Evolutionary conservation across 2,329 filamentous ascomycete species (phyloP), one percentile per base, ranked within the genome.

Genomic region (Cyphellophora attinorum): DNA sequence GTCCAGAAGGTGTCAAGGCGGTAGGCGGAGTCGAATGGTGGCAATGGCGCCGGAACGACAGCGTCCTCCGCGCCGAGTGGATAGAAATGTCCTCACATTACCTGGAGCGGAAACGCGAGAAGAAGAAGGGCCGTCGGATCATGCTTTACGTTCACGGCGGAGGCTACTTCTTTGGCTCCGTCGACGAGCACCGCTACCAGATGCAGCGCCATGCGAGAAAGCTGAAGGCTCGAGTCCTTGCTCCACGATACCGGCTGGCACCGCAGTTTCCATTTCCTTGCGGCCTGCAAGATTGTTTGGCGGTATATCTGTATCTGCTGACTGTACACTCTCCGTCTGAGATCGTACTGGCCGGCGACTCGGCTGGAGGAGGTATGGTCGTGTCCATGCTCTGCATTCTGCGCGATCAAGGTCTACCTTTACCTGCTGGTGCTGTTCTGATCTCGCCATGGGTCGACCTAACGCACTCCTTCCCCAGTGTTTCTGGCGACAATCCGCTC

Each of bases 161-260:
- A 5, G 89, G 83, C 13, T 96, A 94, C 60, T 98, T 80, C 61
- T 96, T 98, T 55, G 89, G 91, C 11, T 93, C 85, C 49, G 80
- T 95, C 23, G 88, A 95, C 53, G 88, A 93, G 58, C 91, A 96
- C 64, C 79, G 91, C n/a, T 96, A 96, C 61, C 89, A 96, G 67
- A 78, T 98, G 70, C 91, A 98, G 59, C 74, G 89, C 31, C 88
- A 96, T 68, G 91, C 91, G 17, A 74, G 91, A 35, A 96, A 96
- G 61, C 70, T 98, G 41, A 86, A 91, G 58, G 89, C 86, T 12
- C 73, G 86, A 36, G 81, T 95, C 5, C 77, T 96, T 56, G 86
- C 89, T 15, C 82, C 89, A 4, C 69, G 77, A 41, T 98, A 96
- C 58, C 76, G 91, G 27, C 69, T 98, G 18, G 76, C 91, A 5